A percentile compares a stretch with the other conserved stretches of the same genome.
These are phyloP conservation scores for Aspergillus felis DNA, from an alignment of 2,329 filamentous ascomycete genomes.

Conservation along the genomic window DNA sequence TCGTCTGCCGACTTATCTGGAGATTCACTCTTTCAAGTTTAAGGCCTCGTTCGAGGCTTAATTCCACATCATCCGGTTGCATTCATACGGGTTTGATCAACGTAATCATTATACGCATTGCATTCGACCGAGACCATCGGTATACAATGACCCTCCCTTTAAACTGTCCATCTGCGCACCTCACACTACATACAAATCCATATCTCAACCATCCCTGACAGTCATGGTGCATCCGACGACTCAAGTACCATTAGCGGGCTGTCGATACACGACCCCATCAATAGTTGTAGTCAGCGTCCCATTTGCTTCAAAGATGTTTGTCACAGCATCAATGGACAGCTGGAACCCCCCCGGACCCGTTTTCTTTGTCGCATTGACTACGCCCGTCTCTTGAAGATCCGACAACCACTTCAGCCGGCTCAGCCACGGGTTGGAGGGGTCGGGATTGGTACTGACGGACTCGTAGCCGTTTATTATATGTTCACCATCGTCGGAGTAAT, in stretches of 20 bases:
- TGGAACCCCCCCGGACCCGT: constrained; percentile 40
- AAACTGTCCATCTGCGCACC: too few species aligned
- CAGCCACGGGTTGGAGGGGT: constrained; percentile 14
- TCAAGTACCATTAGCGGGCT: constrained; percentile 37
- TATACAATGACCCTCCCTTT: too few species aligned
- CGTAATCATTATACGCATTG: too few species aligned
- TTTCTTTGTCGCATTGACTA: constrained; percentile 31
- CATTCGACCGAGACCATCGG: too few species aligned
- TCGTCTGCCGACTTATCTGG: too few species aligned
- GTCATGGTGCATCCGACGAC: too few species aligned
- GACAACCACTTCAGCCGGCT: constrained; percentile 39
- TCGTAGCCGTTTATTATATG: constrained; percentile 35
- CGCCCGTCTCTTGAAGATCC: constrained; percentile 33
- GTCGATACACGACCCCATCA: constrained; percentile 34
- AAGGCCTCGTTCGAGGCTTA: neutral
- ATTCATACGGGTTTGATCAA: too few species aligned
- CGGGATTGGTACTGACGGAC: constrained; percentile 25
- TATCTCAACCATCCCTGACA: too few species aligned
- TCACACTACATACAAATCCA: too few species aligned
- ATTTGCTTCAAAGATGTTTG: constrained; percentile 41
- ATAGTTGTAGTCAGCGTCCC: constrained; percentile 39
- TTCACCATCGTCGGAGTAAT: constrained; percentile 36
- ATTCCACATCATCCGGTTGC: too few species aligned
- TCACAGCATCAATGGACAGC: constrained; percentile 35
- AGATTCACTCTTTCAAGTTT: too few species aligned